Percentiles rank a stretch among this genome's conserved stretches.
Evolutionary conservation across 768 basidiomycete genomes (phyloP).

Genomic region (Russula virescens): DNA sequence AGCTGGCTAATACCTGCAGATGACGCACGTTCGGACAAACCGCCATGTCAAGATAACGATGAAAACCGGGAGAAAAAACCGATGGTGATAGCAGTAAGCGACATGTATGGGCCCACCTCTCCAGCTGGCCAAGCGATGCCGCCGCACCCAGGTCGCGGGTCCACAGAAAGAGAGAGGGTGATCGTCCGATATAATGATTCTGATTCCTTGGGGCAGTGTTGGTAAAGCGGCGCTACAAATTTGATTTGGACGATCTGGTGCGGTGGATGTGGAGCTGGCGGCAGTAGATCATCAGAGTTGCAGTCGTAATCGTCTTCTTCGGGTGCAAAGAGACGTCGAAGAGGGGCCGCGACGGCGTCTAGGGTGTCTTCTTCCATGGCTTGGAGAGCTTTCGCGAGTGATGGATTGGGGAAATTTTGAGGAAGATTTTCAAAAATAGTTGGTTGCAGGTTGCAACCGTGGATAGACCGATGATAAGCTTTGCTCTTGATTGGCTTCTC

Average conservation of each 20-base stretch:
- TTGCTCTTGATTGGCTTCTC: too few relatives aligned
- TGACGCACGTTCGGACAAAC: neutral
- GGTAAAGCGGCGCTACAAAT: slow-evolving; percentile 25
- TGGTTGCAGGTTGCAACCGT: too few relatives aligned
- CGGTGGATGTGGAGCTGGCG: slow-evolving; percentile 50
- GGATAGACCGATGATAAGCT: too few relatives aligned
- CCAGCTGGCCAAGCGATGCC: slow-evolving; percentile 93
- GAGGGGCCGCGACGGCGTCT: slow-evolving; percentile 47
- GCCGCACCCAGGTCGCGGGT: slow-evolving; percentile 84
- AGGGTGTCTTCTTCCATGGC: slow-evolving; percentile 46
- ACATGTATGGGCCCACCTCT: slow-evolving; percentile 46
- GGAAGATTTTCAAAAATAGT: neutral
- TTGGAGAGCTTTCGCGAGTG: slow-evolving; percentile 30
- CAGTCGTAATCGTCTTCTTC: slow-evolving; percentile 20
- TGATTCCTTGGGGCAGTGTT: slow-evolving; percentile 3
- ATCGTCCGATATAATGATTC: slow-evolving; percentile 26
- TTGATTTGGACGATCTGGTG: slow-evolving; percentile 45
- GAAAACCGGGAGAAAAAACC: neutral
- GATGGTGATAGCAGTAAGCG: neutral
- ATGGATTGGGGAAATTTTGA: neutral
- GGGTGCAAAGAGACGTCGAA: slow-evolving; percentile 50
- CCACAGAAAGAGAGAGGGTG: slow-evolving; percentile 52
- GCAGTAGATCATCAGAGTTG: slow-evolving; percentile 26
- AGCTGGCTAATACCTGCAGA: slow-evolving; percentile 67
- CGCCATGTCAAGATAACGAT: neutral